Base-by-base conservation (phyloP, 306 rosid genomes). In the Sphenostylis stenocarpa region DNA sequence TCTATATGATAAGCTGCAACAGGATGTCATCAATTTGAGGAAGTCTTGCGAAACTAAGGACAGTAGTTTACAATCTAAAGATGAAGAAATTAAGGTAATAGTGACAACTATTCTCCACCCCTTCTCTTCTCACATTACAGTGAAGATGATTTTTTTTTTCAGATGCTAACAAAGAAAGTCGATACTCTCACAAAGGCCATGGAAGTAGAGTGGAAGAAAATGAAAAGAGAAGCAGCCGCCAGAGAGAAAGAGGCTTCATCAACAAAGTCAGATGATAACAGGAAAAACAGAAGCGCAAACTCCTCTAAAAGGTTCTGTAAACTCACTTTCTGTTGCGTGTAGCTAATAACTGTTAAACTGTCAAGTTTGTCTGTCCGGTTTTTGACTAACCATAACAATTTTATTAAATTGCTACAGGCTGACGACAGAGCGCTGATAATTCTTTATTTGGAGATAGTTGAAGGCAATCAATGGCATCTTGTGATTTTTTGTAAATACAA, bases 21-120 rank as follows among this genome's bases (percentile, higher is more conserved):
- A 88, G 85, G 98, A 92, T 82, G 89, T 88, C 70, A 89, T 92
- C 77, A 82, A 58, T 73, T 77, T 95, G 77, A 88, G 96, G 85
- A 95, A 79, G 84, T 67, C 58, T 53, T 87, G 90, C 57, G 95
- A 88, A 79, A 82, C 68, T 47, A 95, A 89, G 79, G 93, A 92
- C 36, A 57, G 62, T 57, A 77, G 68, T 74, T 80, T 92, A 81
- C 83, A 53, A 34, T 80, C 83, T 56, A 95, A 89, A 85, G 96
- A 92, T 77, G 96, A 90, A 76, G 96, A 95, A 84, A 84, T 92
- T 63, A 88, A 92, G 97, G 98, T 94, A 67, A 76, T 16, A 41
- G 24, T 61, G 51, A 67, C 44, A 63, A 33, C 7, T 28, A 0
- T 9, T 3, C 15, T 48, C 2, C 21, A 8, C 44, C 24, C 0